Evolutionary conservation across 805 yeast genomes (phyloP).

Genomic region (Wickerhamomyces queroliae): DNA sequence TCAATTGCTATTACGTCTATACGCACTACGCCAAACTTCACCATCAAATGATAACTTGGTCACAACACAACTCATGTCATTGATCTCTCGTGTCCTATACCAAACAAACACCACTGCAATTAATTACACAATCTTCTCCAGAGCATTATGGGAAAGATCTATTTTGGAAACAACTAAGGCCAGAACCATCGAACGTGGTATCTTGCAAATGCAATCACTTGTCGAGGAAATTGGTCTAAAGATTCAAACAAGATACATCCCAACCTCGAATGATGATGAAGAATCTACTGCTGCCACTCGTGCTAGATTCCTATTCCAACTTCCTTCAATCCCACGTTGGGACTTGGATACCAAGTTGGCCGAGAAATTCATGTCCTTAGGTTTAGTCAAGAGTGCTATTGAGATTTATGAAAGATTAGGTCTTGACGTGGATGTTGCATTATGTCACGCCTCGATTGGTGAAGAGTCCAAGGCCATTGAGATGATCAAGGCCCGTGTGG

Average conservation of each 20-base stretch:
- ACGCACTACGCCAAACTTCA: conserved; percentile 58
- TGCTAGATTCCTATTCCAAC: conserved; percentile 61
- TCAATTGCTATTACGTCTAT: conserved; percentile 66
- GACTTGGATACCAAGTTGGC: conserved; percentile 76
- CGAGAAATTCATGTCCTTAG: conserved; percentile 78
- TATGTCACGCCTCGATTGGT: conserved; percentile 86
- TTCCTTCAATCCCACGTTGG: conserved; percentile 84
- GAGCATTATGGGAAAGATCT: conserved; percentile 89
- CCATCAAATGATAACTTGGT: conserved; percentile 68
- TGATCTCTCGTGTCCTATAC: conserved; percentile 66
- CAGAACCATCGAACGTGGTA: conserved; percentile 89
- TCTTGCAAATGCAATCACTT: conserved; percentile 84
- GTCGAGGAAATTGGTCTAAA: conserved; percentile 82
- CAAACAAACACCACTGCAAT: conserved; percentile 34
- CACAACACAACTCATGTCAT: conserved; percentile 77
- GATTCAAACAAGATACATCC: conserved; percentile 51
- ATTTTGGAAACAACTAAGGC: conserved; percentile 73
- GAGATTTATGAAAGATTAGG: conserved; percentile 80
- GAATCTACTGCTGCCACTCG: conserved; percentile 20
- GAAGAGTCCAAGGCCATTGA: conserved; percentile 60
- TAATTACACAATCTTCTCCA: conserved; percentile 74
- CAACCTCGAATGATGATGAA: conserved; percentile 27
- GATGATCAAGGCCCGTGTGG: conserved; percentile 49
- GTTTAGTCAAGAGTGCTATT: conserved; percentile 79
- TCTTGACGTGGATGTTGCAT: conserved; percentile 76